Evolutionary conservation across 768 basidiomycete species (phyloP).

Genomic region (Lentinus tigrinus): DNA sequence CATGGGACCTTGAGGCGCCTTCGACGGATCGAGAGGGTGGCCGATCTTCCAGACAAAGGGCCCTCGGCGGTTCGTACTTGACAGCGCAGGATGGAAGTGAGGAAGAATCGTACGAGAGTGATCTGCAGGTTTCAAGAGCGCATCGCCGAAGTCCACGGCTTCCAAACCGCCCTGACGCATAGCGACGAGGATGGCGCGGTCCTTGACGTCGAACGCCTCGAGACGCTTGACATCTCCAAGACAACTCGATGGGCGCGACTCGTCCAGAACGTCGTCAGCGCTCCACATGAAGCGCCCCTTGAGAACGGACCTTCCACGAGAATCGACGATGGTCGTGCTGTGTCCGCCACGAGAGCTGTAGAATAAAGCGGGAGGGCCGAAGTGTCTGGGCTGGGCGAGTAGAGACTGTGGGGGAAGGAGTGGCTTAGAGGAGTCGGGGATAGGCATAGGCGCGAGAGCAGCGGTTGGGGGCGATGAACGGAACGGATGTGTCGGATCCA

Average conservation of each 20-base stretch:
- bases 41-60: slow-evolving; percentile 87
- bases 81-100: slow-evolving; percentile 61
- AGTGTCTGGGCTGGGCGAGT: slow-evolving; percentile 74
- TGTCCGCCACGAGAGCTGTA: slow-evolving; percentile 88
- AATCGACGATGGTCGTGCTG: slow-evolving; percentile 84
- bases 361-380: slow-evolving; percentile 84
- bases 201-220: slow-evolving; percentile 77
- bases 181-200: slow-evolving; percentile 77
- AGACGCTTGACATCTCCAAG: slow-evolving; percentile 84
- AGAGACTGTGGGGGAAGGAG: slow-evolving; percentile 74
- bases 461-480: slow-evolving; percentile 44
- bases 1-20: slow-evolving; percentile 35
- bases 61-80: slow-evolving; percentile 63
- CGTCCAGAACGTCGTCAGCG: slow-evolving; percentile 49
- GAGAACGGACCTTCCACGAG: slow-evolving; percentile 80
- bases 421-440: slow-evolving; percentile 47
- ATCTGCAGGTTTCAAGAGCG: slow-evolving; percentile 76
- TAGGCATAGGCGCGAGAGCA: slow-evolving; percentile 21
- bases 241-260: slow-evolving; percentile 40
- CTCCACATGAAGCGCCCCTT: slow-evolving; percentile 83
- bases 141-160: slow-evolving; percentile 77
- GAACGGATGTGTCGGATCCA: slow-evolving; percentile 84
- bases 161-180: slow-evolving; percentile 87
- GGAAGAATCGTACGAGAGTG: slow-evolving; percentile 74
- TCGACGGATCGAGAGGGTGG: slow-evolving; percentile 51